phyloP scores from a whole-genome alignment of 2,329 filamentous ascomycete genomes.

The Fusarium dlaminii region DNA sequence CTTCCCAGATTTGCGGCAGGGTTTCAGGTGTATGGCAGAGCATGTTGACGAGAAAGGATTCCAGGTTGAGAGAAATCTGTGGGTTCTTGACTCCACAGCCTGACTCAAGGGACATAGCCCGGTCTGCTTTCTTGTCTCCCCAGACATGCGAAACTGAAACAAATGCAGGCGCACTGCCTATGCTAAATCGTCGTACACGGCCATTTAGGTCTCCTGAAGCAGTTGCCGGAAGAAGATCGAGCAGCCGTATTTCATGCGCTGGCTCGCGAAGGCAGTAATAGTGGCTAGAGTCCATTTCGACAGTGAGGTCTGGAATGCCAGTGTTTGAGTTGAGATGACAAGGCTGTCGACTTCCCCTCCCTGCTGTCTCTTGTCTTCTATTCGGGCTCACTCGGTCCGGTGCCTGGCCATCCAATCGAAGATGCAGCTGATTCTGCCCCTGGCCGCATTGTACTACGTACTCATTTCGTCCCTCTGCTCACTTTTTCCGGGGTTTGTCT shows the following conservation, averaged over 20 bases:
- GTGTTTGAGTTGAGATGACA: not conserved
- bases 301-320: not conserved
- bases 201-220: not conserved
- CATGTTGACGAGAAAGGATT: not conserved
- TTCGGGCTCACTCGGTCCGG: not conserved
- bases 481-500: not conserved
- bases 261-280: not conserved
- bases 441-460: not conserved
- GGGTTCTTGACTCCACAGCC: not conserved
- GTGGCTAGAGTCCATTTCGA: not conserved
- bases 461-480: not conserved
- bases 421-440: not conserved
- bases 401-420: not conserved
- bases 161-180: not conserved
- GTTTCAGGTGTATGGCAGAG: not conserved
- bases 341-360: accelerated
- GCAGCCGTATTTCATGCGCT: not conserved
- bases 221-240: not conserved
- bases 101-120: not conserved
- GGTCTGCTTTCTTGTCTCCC: not conserved
- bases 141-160: not conserved
- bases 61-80: not conserved
- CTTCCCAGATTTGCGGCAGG: not conserved
- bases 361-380: not conserved
- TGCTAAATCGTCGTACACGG: not conserved